phyloP scores from a whole-genome alignment of 257 asterid species.

The Anisodus tanguticus region DNA sequence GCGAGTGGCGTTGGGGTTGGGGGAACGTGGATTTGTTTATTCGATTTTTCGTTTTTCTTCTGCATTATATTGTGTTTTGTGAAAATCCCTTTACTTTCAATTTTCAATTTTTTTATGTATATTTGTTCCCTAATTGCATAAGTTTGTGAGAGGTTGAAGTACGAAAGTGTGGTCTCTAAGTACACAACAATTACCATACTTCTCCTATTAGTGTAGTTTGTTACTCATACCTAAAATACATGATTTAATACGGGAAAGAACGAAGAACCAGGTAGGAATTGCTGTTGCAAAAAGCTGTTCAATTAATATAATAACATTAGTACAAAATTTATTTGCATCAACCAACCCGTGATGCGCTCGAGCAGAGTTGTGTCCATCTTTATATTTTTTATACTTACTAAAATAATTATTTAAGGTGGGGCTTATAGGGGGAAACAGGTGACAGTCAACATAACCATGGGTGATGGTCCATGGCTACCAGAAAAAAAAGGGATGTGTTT shows the following conservation, averaged over 20 bases:
- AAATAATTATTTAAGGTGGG: not conserved
- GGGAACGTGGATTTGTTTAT: no score
- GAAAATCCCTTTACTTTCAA: not conserved
- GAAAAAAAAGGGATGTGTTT: no score
- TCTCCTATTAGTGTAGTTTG: not conserved
- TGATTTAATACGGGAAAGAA: not conserved
- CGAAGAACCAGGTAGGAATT: not conserved
- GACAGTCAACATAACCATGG: no score
- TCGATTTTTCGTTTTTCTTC: not conserved
- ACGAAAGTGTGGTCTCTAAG: not conserved
- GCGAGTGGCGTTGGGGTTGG: no score
- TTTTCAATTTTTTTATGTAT: not conserved
- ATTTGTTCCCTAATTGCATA: not conserved
- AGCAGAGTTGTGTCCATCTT: not conserved
- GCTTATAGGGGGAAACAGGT: not conserved
- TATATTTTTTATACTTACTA: no score
- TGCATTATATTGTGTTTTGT: not conserved
- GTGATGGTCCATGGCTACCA: no score
- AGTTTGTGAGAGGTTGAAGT: not conserved
- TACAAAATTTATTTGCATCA: not conserved
- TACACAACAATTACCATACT: not conserved
- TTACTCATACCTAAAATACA: not conserved
- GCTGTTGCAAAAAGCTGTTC: not conserved
- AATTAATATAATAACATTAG: not conserved
- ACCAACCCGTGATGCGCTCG: not conserved